Base-by-base conservation (phyloP, 2,329 filamentous ascomycete species). In the Plenodomus biglobosus region DNA sequence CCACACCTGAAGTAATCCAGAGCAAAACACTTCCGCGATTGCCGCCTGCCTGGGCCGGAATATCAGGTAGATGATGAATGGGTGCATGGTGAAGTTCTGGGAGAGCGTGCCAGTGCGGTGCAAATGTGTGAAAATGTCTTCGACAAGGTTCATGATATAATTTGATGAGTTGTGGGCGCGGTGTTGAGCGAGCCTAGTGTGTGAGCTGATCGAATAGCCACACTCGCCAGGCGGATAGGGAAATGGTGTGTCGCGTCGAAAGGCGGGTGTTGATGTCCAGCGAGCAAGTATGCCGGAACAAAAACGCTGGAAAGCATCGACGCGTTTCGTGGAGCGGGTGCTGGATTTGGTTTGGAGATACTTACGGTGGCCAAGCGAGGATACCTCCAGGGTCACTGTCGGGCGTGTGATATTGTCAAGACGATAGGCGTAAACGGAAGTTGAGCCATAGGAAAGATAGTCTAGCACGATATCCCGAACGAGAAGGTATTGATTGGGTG, bases 21-120 rank as follows among this genome's bases (percentile, higher is more conserved):
- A 66, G 43, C 55, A 60, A 4, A 69, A 62, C 3, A 69, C 67
- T 42, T 69, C 66, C 8, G 62, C 64, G 1, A 69, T 56, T 0
- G 50, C 54, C 1, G 57, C 63, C 38, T 68, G 64, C 3, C 39
- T n/a, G 0, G 53, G 55, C 3, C 49, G 38, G 36, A 64, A 66
- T 7, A 69, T 59, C 8, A 68, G 54, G 22, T 61, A 68, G 8
- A 68, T 52, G 35, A 68, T 56, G 39, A 52, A 64, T 6, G 50
- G 56, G 8, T 67, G 63, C 66, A 68, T 62, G 1, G 2, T 32
- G 17, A 65, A 69, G 3, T 45, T 49, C n/a, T 61, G 55, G 3
- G 18, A 5, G 1, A 68, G 53, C 0, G 35, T 18, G 0, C 46
- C 36, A 0, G 37, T 36, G 0, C 40, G 24, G 21, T 59, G 38